Evolutionary conservation across 2,329 filamentous ascomycete genomes (phyloP).

Genomic region (Colletotrichum tanaceti): DNA sequence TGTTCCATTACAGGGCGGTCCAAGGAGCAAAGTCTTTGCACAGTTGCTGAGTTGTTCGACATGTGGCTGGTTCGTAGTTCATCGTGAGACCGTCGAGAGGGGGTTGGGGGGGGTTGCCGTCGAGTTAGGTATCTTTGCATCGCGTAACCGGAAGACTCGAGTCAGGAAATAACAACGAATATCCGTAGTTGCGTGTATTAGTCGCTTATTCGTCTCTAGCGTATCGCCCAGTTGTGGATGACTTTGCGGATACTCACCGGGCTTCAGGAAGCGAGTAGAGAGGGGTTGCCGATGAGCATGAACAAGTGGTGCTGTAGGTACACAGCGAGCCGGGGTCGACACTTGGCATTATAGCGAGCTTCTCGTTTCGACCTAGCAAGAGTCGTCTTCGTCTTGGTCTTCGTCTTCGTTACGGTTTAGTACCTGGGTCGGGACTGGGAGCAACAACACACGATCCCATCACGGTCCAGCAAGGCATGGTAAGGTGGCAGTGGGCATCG

Average conservation of each 20-base stretch:
- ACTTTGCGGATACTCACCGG: not conserved
- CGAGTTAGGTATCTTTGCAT: not conserved
- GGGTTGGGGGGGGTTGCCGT: too few species aligned
- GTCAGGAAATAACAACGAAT: too few species aligned
- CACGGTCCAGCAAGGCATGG: not conserved
- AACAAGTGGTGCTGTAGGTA: not conserved
- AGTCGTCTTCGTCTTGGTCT: not conserved
- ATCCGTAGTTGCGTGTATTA: too few species aligned
- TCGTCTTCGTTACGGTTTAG: too few species aligned
- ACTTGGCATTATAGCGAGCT: not conserved
- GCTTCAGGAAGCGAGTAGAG: not conserved
- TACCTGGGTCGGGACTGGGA: not conserved
- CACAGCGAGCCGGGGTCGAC: not conserved
- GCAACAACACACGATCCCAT: not conserved
- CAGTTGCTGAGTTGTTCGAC: slow-evolving; percentile 47
- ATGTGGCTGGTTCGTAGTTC: slow-evolving; percentile 43
- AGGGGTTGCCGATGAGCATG: not conserved
- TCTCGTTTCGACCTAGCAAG: not conserved
- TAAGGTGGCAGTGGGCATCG: not conserved
- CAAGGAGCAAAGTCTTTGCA: slow-evolving; percentile 47
- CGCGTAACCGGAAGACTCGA: too few species aligned
- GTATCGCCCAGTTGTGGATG: not conserved
- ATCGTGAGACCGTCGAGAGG: not conserved
- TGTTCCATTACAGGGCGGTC: slow-evolving; percentile 44
- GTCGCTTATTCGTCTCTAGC: too few species aligned